Evolutionary conservation across 805 yeast species (phyloP).

Genomic region (Candida ascalaphidarum): DNA sequence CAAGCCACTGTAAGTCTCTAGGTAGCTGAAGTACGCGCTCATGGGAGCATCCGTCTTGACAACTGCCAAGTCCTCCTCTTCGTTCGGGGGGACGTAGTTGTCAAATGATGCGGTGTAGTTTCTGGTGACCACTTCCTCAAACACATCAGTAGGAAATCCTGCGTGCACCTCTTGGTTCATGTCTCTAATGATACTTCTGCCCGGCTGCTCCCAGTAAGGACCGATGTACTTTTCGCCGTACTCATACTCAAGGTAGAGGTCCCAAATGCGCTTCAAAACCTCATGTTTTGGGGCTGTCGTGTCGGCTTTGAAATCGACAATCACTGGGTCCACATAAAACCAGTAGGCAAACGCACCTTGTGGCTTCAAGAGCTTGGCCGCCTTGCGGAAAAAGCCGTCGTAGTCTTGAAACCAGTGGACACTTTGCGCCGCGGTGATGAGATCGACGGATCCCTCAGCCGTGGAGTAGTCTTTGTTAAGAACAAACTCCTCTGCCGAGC

Average conservation of each 20-base stretch:
- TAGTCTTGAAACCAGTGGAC: slow-evolving; percentile 13
- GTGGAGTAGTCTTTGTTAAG: slow-evolving; percentile 6
- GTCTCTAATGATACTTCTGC: slow-evolving; percentile 46
- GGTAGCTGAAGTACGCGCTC: slow-evolving; percentile 39
- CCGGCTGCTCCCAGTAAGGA: slow-evolving; percentile 83
- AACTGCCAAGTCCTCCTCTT: slow-evolving; percentile 16
- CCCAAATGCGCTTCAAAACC: slow-evolving; percentile 11
- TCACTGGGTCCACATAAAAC: slow-evolving; percentile 19
- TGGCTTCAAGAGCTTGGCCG: slow-evolving; percentile 6
- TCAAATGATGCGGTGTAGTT: slow-evolving; percentile 15
- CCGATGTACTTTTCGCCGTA: slow-evolving; percentile 45
- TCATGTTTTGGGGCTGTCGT: slow-evolving; percentile 7
- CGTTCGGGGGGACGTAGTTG: slow-evolving; percentile 1
- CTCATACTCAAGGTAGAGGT: slow-evolving; percentile 26
- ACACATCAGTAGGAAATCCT: slow-evolving; percentile 33
- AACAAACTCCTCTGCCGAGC: slow-evolving; percentile 24
- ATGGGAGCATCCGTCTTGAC: slow-evolving; percentile 32
- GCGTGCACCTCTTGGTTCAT: slow-evolving; percentile 34
- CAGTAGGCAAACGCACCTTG: slow-evolving; percentile 12
- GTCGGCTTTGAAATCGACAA: slow-evolving; percentile 17
- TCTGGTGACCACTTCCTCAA: slow-evolving; percentile 25
- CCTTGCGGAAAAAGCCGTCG: slow-evolving; percentile 6
- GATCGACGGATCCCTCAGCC: slow-evolving; percentile 6
- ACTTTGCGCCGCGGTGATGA: slow-evolving; percentile 11
- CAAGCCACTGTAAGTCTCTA: slow-evolving; percentile 65